phyloP scores from a whole-genome alignment of 768 basidiomycete species.

The Termitomyces titanicus region DNA sequence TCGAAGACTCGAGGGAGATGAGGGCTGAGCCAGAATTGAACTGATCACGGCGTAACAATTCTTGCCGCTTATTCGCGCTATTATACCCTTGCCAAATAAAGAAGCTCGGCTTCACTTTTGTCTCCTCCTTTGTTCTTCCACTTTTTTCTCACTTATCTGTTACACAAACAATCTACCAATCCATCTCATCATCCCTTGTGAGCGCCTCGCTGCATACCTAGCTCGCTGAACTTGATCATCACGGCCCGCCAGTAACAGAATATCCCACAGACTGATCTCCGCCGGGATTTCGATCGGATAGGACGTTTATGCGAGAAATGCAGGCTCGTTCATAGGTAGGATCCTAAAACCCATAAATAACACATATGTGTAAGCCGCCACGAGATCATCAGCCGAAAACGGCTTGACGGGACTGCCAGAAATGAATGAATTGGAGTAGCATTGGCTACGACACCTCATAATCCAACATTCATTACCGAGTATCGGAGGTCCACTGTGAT shows the following conservation, averaged over 20 bases:
- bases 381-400: neutral
- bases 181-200: neutral
- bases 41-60: conserved; percentile 18
- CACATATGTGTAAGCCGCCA: neutral
- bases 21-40: conserved; percentile 15
- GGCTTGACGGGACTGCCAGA: neutral
- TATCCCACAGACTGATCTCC: neutral
- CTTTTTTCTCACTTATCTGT: neutral
- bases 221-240: neutral
- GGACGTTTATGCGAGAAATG: neutral
- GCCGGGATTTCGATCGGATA: neutral
- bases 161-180: neutral
- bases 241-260: neutral
- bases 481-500: neutral
- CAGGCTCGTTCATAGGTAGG: neutral
- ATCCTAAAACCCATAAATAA: neutral
- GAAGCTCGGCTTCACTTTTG: conserved; percentile 9
- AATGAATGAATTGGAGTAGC: neutral
- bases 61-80: conserved; percentile 14
- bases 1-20: conserved; percentile 18
- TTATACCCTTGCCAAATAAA: conserved; percentile 22
- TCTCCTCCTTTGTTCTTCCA: conserved; percentile 1
- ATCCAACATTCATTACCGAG: neutral
- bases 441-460: neutral
- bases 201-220: neutral